Evolutionary conservation across 2,329 filamentous ascomycete species (phyloP).

Genomic region (Aspergillus viridinutans): DNA sequence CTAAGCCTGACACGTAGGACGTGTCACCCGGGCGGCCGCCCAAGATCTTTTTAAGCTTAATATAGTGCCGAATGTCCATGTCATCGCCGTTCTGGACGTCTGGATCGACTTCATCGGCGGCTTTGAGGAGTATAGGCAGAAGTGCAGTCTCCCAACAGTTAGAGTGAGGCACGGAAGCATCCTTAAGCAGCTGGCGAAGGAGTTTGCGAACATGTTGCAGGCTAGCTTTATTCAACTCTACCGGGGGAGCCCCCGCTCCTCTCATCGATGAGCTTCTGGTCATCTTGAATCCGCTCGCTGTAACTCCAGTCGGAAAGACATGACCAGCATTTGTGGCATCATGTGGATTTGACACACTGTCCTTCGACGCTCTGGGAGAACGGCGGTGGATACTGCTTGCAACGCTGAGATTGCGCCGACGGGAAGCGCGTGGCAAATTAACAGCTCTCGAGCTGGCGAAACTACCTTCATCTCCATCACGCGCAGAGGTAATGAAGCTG

Average conservation of each 20-base stretch:
- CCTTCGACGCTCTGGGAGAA: constrained; percentile 67
- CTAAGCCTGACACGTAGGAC: constrained; percentile 91
- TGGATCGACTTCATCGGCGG: constrained; percentile 90
- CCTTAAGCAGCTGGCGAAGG: constrained; percentile 75
- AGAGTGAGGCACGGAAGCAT: constrained; percentile 67
- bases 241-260: constrained; percentile 66
- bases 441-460: constrained; percentile 58
- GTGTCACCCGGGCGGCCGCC: constrained; percentile 88
- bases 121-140: constrained; percentile 82
- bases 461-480: constrained; percentile 62
- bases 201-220: constrained; percentile 82
- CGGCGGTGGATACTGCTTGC: constrained; percentile 69
- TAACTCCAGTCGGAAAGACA: constrained; percentile 37
- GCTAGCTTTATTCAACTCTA: constrained; percentile 83
- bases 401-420: constrained; percentile 78
- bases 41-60: constrained; percentile 94
- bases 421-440: constrained; percentile 58
- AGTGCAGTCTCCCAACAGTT: constrained; percentile 85
- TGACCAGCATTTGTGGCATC: constrained; percentile 34
- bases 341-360: constrained; percentile 40
- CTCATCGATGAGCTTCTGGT: constrained; percentile 81
- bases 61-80: constrained; percentile 95
- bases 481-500: constrained; percentile 64
- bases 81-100: constrained; percentile 87
- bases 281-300: constrained; percentile 46